Conservation (phyloP, 2,329 filamentous ascomycete genomes). For the Exophiala bonariae region DNA sequence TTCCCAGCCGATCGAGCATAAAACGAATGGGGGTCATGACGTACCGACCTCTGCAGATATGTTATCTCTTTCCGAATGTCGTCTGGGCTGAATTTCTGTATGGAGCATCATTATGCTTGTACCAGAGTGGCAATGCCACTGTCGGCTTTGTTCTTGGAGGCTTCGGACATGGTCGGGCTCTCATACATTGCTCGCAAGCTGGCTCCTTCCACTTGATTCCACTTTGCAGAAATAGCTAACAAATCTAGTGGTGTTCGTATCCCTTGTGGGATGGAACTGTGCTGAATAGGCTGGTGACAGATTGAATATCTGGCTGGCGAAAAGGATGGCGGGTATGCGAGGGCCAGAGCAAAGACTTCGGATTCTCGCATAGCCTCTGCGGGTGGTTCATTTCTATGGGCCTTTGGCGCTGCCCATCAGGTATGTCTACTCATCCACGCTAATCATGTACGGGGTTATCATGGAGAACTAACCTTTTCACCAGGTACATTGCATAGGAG, state of each 20-base stretch:
- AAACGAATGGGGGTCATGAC: slow-evolving; percentile 19
- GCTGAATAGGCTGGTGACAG: slow-evolving; percentile 27
- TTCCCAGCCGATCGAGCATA: slow-evolving; percentile 5
- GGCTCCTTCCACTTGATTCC: background rate
- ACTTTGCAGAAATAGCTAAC: background rate
- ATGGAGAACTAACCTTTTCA: background rate
- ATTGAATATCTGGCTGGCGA: slow-evolving; percentile 25
- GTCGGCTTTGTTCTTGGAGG: slow-evolving; percentile 8
- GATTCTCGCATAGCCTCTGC: slow-evolving; percentile 35
- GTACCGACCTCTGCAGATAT: slow-evolving; percentile 23
- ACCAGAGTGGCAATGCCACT: slow-evolving; percentile 35
- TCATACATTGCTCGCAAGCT: slow-evolving; percentile 4
- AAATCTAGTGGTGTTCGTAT: slow-evolving; percentile 25
- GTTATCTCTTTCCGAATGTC: slow-evolving; percentile 37
- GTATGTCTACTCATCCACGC: background rate
- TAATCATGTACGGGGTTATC: background rate
- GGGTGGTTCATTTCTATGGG: slow-evolving; percentile 50
- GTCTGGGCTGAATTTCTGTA: slow-evolving; percentile 42
- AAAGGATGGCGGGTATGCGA: slow-evolving; percentile 26
- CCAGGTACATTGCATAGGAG: slow-evolving; percentile 49
- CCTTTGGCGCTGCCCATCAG: slow-evolving; percentile 49
- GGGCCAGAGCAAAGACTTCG: slow-evolving; percentile 32
- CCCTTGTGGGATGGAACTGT: slow-evolving; percentile 19
- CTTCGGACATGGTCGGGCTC: slow-evolving; percentile 10
- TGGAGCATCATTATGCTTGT: slow-evolving; percentile 35